Evolutionary conservation across 2,329 filamentous ascomycete species (phyloP), one percentile per base, ranked within the genome.

Genomic region (Colletotrichum caudatum): DNA sequence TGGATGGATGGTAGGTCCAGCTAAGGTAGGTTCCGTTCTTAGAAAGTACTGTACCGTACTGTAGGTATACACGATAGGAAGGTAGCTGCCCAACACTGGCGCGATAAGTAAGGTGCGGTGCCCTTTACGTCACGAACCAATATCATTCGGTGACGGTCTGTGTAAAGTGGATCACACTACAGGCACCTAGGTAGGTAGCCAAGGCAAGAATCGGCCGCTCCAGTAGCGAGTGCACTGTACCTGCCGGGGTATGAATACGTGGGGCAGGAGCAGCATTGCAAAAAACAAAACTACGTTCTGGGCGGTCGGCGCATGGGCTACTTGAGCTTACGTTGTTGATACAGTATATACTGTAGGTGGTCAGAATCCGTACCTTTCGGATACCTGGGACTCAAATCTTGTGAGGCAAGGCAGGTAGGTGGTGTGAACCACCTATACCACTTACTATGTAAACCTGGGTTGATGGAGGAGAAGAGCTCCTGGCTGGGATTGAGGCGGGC

Each of bases 41-140:
- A 7, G 12, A 39, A n/a, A 39, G 35, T 16, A 6, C 41, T 29
- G 29, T 29, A 29, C 29, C 5, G 29, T 29, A 29, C 41, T 20
- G 41, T 41, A 41, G 5, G 37, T 39, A 41, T 9, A 11, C 14
- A 41, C 5, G 2, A 29, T 29, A 29, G 29, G 29, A 29, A 29
- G 29, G 29, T 8, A 26, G 20, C 59, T 44, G n/a, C 37, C 33
- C 39, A 23, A 35, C 33, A 16, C 16, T 9, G 33, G n/a, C 35
- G 16, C 11, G 23, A 33, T 29, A 29, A 29, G 29, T 37, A 23
- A 46, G 48, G 26, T 23, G 39, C 33, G 14, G 33, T 33, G 33
- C 56, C 61, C 53, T 50, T 14, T 33, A 59, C n/a, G 46, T 26
- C 54, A 33, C 66, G 50, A 63, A 63, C 50, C 65, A 63, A 62